A percentile compares a stretch with the other conserved stretches of the same genome.
These are phyloP conservation scores for Cyberlindnera veronae DNA, from an alignment of 805 yeast species.

Conservation along the genomic window DNA sequence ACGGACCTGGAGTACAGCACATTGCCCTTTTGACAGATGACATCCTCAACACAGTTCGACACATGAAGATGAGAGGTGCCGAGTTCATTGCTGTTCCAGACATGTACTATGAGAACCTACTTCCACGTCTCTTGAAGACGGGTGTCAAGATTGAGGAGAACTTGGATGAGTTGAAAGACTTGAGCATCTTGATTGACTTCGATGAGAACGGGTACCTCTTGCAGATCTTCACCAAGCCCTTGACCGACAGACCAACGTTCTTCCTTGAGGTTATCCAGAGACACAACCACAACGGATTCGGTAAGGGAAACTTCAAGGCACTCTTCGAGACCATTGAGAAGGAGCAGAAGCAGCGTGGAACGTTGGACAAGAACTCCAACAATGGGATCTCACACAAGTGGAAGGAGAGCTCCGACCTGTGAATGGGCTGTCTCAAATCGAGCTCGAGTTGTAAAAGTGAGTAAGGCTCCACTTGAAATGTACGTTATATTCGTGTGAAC, in stretches of 20 bases:
- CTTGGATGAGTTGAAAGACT: constrained; percentile 43
- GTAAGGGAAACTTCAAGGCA: constrained; percentile 84
- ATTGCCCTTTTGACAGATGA: constrained; percentile 64
- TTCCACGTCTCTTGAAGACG: constrained; percentile 41
- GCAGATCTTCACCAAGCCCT: constrained; percentile 76
- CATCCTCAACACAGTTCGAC: constrained; percentile 53
- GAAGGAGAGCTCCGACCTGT: no score
- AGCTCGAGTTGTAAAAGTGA: no score
- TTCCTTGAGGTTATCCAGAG: constrained; percentile 82
- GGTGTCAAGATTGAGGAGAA: constrained; percentile 49
- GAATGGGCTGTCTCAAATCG: no score
- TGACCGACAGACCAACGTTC: constrained; percentile 75
- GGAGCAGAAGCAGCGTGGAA: constrained; percentile 74
- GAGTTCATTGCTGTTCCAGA: constrained; percentile 62
- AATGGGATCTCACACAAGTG: neutral
- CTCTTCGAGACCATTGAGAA: constrained; percentile 75
- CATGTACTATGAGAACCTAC: constrained; percentile 52
- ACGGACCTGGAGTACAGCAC: constrained; percentile 86
- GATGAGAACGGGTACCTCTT: constrained; percentile 74
- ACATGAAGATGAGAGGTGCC: constrained; percentile 58
- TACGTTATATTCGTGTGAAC: no score
- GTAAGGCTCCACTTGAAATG: no score
- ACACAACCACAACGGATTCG: constrained; percentile 78
- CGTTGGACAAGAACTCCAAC: constrained; percentile 31
- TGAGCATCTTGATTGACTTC: constrained; percentile 69